Conservation (phyloP, 768 basidiomycete species). For the Kwoniella shandongensis region DNA sequence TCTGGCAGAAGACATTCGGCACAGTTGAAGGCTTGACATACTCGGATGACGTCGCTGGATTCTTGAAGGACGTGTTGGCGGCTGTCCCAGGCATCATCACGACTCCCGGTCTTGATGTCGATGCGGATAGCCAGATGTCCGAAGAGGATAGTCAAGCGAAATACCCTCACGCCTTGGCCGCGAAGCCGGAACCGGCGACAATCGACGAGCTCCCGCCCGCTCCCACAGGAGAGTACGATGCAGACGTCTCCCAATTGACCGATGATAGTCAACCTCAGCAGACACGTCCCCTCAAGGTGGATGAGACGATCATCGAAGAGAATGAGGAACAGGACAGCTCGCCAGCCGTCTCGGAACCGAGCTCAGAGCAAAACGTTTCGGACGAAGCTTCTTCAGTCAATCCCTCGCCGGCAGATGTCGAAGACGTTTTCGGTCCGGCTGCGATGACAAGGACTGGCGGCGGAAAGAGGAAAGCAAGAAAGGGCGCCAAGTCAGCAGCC, state of each 20-base stretch:
- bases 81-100: constrained; percentile 42
- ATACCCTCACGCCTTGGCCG: constrained; percentile 27
- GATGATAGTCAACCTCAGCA: constrained; percentile 7
- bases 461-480: not conserved
- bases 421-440: constrained; percentile 40
- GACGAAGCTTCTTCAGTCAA: constrained; percentile 4
- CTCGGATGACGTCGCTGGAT: constrained; percentile 31
- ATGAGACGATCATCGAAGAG: not conserved
- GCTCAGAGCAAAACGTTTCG: constrained; percentile 4
- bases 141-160: constrained; percentile 33
- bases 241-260: constrained; percentile 35
- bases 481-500: constrained; percentile 3
- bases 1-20: constrained; percentile 33
- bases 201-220: not conserved
- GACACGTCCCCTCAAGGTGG: not conserved
- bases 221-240: constrained; percentile 31
- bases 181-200: not conserved
- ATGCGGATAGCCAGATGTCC: constrained; percentile 13
- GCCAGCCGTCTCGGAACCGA: constrained; percentile 2
- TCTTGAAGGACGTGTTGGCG: constrained; percentile 28
- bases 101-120: constrained; percentile 22
- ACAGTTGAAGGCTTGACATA: constrained; percentile 8
- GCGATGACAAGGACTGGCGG: not conserved
- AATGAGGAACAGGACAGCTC: constrained; percentile 3
- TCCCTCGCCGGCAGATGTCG: not conserved